phyloP scores from a whole-genome alignment of 2,329 filamentous ascomycete genomes.

The Coniella lustricola region DNA sequence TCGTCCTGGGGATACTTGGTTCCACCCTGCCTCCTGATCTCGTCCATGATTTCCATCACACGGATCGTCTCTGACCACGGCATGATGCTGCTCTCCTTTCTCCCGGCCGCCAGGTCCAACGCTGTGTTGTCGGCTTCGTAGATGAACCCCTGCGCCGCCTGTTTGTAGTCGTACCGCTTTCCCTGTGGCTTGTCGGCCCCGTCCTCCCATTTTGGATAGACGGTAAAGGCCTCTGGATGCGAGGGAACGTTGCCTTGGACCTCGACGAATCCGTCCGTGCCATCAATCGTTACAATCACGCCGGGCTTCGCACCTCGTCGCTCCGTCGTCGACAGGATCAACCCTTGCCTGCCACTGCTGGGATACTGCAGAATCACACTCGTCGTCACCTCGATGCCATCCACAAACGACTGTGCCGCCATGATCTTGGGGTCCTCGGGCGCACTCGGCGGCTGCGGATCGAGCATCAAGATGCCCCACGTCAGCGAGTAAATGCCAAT shows the following conservation, averaged over 20 bases:
- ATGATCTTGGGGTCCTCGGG: not conserved
- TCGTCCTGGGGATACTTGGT: slow-evolving; percentile 6
- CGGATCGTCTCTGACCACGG: slow-evolving; percentile 17
- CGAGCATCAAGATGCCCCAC: slow-evolving; percentile 1
- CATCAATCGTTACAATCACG: not conserved
- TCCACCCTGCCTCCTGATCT: slow-evolving; percentile 11
- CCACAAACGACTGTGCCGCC: not conserved
- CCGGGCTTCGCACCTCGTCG: not conserved
- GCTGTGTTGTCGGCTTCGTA: slow-evolving; percentile 19
- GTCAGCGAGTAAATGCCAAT: slow-evolving; percentile 27
- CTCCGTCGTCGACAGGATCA: not conserved
- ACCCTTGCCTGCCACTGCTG: not conserved
- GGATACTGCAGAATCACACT: slow-evolving; percentile 2
- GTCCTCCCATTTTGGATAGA: not conserved
- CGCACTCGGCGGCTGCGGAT: not conserved
- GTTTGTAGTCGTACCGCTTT: not conserved
- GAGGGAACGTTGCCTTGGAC: slow-evolving; percentile 13
- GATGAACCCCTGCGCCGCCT: slow-evolving; percentile 14
- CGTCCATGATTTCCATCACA: slow-evolving; percentile 18
- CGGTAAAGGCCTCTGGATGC: not conserved
- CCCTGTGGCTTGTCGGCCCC: not conserved
- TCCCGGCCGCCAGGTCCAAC: slow-evolving; percentile 13
- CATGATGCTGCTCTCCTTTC: slow-evolving; percentile 17
- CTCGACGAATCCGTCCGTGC: slow-evolving; percentile 30
- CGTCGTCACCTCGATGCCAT: slow-evolving; percentile 6